Evolutionary conservation across 2,329 filamentous ascomycete genomes (phyloP).

Genomic region (Davidsoniella eucalypti): DNA sequence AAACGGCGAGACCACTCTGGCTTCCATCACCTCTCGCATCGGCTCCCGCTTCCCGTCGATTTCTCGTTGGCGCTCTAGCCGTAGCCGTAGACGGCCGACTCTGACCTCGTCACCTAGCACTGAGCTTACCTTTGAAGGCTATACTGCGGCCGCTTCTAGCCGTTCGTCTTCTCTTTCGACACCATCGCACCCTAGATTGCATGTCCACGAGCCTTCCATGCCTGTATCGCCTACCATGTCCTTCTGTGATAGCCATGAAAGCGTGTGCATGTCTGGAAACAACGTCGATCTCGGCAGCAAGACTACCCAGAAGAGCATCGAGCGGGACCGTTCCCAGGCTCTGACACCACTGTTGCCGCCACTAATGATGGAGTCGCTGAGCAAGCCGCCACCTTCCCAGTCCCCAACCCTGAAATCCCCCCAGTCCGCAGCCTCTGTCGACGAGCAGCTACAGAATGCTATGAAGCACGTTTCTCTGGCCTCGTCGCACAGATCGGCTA

Average conservation of each 20-base stretch:
- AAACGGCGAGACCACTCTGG: constrained; percentile 38
- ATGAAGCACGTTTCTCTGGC: constrained; percentile 20
- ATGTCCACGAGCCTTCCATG: constrained; percentile 33
- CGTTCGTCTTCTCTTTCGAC: constrained; percentile 63
- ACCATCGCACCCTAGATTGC: constrained; percentile 30
- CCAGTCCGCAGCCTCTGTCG: constrained; percentile 29
- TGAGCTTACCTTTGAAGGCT: constrained; percentile 67
- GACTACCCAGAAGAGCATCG: constrained; percentile 18
- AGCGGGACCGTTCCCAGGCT: constrained; percentile 43
- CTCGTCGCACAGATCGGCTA: constrained; percentile 29
- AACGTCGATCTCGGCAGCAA: constrained; percentile 25
- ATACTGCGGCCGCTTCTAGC: constrained; percentile 43
- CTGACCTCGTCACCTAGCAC: constrained; percentile 48
- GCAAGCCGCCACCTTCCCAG: constrained; percentile 5
- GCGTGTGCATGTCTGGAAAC: constrained; percentile 28
- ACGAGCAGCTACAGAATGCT: constrained; percentile 34
- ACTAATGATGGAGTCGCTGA: constrained; percentile 40
- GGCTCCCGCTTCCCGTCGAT: constrained; percentile 42
- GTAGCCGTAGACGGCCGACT: constrained; percentile 22
- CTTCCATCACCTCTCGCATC: constrained; percentile 47
- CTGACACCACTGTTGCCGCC: constrained; percentile 78
- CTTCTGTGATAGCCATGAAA: constrained; percentile 43
- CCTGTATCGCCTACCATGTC: constrained; percentile 48
- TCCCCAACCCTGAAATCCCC: constrained; percentile 40
- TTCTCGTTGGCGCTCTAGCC: constrained; percentile 29